Conservation (phyloP, 2,329 filamentous ascomycete genomes). For the Verticillium isaacii region DNA sequence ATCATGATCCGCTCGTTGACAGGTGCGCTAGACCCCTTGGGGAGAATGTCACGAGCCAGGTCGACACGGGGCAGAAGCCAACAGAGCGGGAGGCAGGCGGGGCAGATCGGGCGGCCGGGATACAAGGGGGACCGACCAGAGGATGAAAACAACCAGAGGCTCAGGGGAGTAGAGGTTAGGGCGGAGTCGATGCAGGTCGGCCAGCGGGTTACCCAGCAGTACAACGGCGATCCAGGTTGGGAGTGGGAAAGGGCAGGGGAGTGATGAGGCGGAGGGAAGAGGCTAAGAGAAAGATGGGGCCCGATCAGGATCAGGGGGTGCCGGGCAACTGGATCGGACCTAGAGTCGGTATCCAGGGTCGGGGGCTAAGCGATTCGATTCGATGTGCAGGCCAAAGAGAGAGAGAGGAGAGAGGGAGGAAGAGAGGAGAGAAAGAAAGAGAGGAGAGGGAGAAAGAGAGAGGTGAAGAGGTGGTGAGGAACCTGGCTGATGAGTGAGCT, state of each 20-base stretch:
- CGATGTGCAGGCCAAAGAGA: not conserved
- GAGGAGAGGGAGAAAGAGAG: not conserved
- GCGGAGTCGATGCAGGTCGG: slow-evolving; percentile 6
- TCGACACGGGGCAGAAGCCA: slow-evolving; percentile 1
- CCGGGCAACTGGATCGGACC: not conserved
- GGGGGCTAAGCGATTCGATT: not conserved
- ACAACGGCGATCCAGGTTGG: slow-evolving; percentile 8
- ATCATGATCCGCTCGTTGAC: slow-evolving; percentile 14
- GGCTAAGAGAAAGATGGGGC: not conserved
- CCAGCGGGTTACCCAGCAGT: slow-evolving; percentile 7
- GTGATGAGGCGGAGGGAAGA: slow-evolving; percentile 2
- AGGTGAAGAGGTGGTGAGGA: not conserved
- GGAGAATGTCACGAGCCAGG: slow-evolving; percentile 16
- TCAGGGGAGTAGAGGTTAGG: not conserved
- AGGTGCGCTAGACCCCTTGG: slow-evolving; percentile 13
- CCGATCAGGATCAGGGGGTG: not conserved
- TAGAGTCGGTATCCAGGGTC: not conserved
- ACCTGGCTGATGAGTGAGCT: not conserved
- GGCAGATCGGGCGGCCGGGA: not conserved
- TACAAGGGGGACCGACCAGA: not conserved
- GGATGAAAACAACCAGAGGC: too few species aligned
- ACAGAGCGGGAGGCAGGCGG: not conserved
- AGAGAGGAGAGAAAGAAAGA: not conserved
- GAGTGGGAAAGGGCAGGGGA: slow-evolving; percentile 2
- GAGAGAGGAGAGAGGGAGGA: not conserved